These are phyloP conservation scores for Mariannaea elegans DNA, from an alignment of 2,329 filamentous ascomycete genomes.

Conservation along the genomic window DNA sequence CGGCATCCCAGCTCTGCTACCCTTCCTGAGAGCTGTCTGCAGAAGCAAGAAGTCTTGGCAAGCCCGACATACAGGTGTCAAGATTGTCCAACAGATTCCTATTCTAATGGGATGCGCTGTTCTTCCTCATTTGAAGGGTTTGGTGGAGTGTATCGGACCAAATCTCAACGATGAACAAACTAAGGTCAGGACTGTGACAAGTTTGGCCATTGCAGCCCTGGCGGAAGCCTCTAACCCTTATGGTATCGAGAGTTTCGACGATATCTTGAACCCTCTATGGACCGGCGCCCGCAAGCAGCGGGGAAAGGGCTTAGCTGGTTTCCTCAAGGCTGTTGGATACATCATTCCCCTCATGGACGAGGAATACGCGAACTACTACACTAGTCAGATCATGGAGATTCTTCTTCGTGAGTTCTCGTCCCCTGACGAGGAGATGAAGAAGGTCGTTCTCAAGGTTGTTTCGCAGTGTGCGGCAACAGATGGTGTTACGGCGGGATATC, in stretches of 20 bases:
- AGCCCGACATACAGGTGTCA: constrained; percentile 95
- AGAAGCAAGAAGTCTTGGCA: constrained; percentile 99
- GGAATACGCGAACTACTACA: constrained; percentile 99
- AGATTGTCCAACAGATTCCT: constrained; percentile 98
- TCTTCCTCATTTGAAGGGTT: constrained; percentile 90
- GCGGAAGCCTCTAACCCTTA: constrained; percentile 98
- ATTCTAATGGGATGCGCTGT: constrained; percentile 99
- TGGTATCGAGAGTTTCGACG: constrained; percentile 98
- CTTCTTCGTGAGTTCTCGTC: constrained; percentile 94
- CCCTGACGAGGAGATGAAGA: constrained; percentile 99
- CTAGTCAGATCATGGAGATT: constrained; percentile 98
- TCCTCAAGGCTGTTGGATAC: constrained; percentile 96
- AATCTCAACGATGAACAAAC: constrained; percentile 98
- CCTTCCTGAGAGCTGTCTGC: constrained; percentile 94
- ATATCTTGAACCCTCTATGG: constrained; percentile 97
- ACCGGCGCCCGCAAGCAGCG: constrained; percentile 95
- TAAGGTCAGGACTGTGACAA: constrained; percentile 96
- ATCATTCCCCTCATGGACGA: constrained; percentile 99
- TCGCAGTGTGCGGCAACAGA: constrained; percentile 95
- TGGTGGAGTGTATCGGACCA: constrained; percentile 95
- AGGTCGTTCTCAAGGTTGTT: constrained; percentile 96
- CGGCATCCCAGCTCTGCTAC: constrained; percentile 92
- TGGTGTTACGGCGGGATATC: constrained; percentile 91
- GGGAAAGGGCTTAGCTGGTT: constrained; percentile 94
- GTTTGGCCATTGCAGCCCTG: constrained; percentile 90